A percentile compares a stretch with the other conserved stretches of the same genome.
Conservation (phyloP, 164 flowering plant species). For the Warburgia ugandensis region DNA sequence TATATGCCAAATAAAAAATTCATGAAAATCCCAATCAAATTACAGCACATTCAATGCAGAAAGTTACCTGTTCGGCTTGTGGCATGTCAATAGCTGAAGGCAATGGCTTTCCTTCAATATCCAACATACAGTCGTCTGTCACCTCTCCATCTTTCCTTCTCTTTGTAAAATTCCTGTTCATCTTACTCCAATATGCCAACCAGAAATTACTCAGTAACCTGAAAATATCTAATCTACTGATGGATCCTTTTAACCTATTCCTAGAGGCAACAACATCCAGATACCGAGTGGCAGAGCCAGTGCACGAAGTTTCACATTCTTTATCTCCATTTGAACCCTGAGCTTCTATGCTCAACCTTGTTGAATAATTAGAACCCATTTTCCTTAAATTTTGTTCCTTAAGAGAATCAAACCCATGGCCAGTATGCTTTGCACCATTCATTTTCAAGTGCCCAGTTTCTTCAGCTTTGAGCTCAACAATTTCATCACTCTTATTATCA, state of each 20-base stretch:
- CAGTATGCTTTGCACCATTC: conserved; percentile 17
- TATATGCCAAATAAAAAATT: too few species aligned
- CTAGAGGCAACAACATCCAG: conserved; percentile 23
- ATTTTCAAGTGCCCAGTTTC: conserved; percentile 17
- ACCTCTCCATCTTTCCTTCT: conserved; percentile 44
- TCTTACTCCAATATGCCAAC: conserved; percentile 17
- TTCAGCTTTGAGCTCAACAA: conserved; percentile 26
- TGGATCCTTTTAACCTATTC: too few species aligned
- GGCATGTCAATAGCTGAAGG: conserved; percentile 19
- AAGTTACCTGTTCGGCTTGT: conserved; percentile 24
- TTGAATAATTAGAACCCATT: conserved; percentile 21
- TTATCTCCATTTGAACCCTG: conserved; percentile 6
- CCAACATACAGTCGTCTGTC: conserved; percentile 7
- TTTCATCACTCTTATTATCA: conserved; percentile 27
- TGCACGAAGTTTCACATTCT: conserved; percentile 9
- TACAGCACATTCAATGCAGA: background rate
- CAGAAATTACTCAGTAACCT: conserved; percentile 20
- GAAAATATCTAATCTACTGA: conserved; percentile 17
- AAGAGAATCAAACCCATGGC: conserved; percentile 10
- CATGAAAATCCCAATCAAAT: background rate
- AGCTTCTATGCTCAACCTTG: conserved; percentile 16
- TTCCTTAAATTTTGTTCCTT: conserved; percentile 21
- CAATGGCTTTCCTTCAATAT: conserved; percentile 23
- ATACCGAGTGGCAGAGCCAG: conserved; percentile 18
- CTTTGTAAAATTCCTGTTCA: conserved; percentile 26